A percentile compares a stretch with the other conserved stretches of the same genome.
phyloP scores from a whole-genome alignment of 169 alveolate species.

The Plasmodium berghei region DNA sequence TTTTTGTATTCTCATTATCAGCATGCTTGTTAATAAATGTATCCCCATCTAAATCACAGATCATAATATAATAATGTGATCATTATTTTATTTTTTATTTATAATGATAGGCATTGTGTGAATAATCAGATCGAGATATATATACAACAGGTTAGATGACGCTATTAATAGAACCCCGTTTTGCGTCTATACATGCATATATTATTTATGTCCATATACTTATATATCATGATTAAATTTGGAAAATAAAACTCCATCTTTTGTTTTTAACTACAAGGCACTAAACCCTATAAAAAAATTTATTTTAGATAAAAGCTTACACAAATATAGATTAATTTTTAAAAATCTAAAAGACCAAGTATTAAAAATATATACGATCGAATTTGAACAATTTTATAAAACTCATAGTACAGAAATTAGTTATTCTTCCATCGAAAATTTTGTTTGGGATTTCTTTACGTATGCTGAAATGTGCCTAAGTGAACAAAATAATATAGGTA shows the following conservation, averaged over 20 bases:
- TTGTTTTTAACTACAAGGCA: conserved; percentile 22
- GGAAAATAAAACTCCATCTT: neutral
- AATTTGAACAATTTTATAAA: conserved; percentile 58
- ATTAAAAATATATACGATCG: conserved; percentile 50
- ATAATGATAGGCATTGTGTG: conserved; percentile 47
- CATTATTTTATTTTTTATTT: neutral
- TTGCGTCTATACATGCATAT: neutral
- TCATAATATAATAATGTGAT: neutral
- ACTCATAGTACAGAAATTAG: conserved; percentile 14
- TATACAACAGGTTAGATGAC: conserved; percentile 51
- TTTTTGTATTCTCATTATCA: too few species aligned
- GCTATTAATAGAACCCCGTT: neutral
- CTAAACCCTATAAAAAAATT: conserved; percentile 36
- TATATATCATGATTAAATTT: too few species aligned
- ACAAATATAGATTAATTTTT: conserved; percentile 43
- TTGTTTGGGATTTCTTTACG: conserved; percentile 70
- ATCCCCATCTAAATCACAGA: too few species aligned
- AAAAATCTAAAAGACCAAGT: conserved; percentile 46
- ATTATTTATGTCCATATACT: neutral
- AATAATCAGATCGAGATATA: conserved; percentile 61
- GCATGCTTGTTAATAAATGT: too few species aligned
- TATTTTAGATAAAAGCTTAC: conserved; percentile 43
- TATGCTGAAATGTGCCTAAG: conserved; percentile 55
- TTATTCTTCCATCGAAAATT: conserved; percentile 53
- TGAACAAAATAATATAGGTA: conserved; percentile 40